These are phyloP conservation scores for Talaromyces sp. DNA, from an alignment of 2,329 filamentous ascomycete genomes.

Conservation along the genomic window DNA sequence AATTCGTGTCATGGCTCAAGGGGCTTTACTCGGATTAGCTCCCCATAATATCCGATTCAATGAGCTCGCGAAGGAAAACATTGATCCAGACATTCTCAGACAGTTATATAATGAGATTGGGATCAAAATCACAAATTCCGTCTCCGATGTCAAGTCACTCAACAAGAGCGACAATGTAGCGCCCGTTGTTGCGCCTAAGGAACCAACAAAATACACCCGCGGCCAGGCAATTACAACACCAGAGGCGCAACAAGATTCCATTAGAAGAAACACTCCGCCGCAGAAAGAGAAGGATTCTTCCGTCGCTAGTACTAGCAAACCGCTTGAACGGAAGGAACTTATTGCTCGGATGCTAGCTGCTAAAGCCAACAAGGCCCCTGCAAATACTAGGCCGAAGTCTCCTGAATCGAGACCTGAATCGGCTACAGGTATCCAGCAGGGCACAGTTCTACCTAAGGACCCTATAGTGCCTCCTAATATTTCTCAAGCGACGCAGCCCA, in stretches of 20 bases:
- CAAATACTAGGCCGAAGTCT: neutral
- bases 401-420: neutral
- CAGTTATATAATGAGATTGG: constrained; percentile 65
- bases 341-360: constrained; percentile 72
- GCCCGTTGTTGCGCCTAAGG: neutral
- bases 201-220: neutral
- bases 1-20: constrained; percentile 51
- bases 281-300: neutral
- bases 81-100: constrained; percentile 60
- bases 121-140: constrained; percentile 37
- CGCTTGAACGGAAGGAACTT: constrained; percentile 67
- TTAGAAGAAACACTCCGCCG: neutral
- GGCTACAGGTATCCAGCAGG: neutral
- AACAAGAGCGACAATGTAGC: neutral
- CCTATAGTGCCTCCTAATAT: neutral
- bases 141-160: neutral
- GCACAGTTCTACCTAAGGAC: constrained; percentile 9
- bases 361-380: constrained; percentile 54
- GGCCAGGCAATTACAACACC: neutral
- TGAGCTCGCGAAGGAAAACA: constrained; percentile 68
- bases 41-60: constrained; percentile 67
- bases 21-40: constrained; percentile 60
- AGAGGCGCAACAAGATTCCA: neutral
- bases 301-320: constrained; percentile 25
- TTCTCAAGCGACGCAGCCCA: constrained; percentile 14